phyloP scores from a whole-genome alignment of 306 rosid genomes.

The Castanopsis chinensis region DNA sequence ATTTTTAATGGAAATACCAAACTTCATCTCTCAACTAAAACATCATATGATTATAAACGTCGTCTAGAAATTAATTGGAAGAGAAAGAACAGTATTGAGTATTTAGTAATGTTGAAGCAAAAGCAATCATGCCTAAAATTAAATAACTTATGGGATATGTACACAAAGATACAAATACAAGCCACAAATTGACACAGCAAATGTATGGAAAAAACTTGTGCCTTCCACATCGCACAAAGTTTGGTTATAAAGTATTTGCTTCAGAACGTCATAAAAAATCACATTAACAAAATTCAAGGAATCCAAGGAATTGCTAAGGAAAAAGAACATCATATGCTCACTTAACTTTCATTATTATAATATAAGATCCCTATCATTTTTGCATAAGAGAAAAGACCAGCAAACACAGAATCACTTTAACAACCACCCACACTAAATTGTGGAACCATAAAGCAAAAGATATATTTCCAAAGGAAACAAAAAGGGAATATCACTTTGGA shows the following conservation, averaged over 20 bases:
- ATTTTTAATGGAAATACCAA: not conserved
- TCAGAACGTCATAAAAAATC: not conserved
- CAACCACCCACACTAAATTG: not conserved
- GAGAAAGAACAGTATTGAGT: not conserved
- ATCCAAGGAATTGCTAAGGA: not conserved
- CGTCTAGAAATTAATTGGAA: slow-evolving; percentile 4
- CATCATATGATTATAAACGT: slow-evolving; percentile 2
- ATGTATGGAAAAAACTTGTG: not conserved
- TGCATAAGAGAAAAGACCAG: not conserved
- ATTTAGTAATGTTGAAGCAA: not conserved
- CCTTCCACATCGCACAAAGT: not conserved
- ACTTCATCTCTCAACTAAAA: slow-evolving; percentile 11
- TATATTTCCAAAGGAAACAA: not conserved
- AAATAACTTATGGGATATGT: not conserved
- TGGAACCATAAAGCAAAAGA: not conserved
- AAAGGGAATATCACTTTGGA: not conserved
- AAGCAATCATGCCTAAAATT: not conserved
- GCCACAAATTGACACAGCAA: not conserved
- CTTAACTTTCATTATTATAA: not conserved
- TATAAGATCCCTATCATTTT: not conserved
- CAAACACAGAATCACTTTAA: not conserved
- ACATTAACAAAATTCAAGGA: not conserved
- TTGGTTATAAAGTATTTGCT: not conserved
- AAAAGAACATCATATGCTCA: not conserved
- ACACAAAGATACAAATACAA: not conserved